Evolutionary conservation across 352 stramenopile species (phyloP).

Genomic region (Globisporangium irregulare): DNA sequence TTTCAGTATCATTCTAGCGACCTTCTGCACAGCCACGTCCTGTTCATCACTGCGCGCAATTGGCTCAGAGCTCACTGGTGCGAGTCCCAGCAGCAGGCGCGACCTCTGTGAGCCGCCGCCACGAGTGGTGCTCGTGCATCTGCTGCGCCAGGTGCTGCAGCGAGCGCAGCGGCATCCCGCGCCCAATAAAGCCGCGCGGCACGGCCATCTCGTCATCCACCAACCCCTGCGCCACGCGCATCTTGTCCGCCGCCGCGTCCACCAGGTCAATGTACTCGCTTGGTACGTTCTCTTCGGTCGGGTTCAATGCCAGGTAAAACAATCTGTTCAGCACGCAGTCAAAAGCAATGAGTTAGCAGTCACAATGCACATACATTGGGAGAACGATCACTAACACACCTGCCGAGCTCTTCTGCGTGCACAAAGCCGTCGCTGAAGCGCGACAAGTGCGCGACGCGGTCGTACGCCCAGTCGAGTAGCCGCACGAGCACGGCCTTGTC

Average conservation of each 20-base stretch:
- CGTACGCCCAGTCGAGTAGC: conserved; percentile 69
- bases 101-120: conserved; percentile 18
- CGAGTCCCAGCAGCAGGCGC: conserved; percentile 7
- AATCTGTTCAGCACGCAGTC: conserved; percentile 27
- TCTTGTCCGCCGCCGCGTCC: conserved; percentile 24
- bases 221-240: conserved; percentile 47
- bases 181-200: conserved; percentile 50
- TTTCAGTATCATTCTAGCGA: neutral
- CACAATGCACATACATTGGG: neutral
- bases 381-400: neutral
- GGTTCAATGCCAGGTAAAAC: conserved; percentile 57
- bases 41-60: neutral
- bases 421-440: conserved; percentile 45
- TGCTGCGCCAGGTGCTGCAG: conserved; percentile 39
- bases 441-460: conserved; percentile 34
- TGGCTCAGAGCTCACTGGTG: conserved; percentile 27
- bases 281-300: conserved; percentile 44
- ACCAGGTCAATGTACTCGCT: conserved; percentile 40
- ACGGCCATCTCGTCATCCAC: conserved; percentile 41
- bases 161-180: conserved; percentile 48
- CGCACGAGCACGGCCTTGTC: conserved; percentile 42
- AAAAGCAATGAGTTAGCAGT: neutral
- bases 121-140: conserved; percentile 42
- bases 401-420: conserved; percentile 44
- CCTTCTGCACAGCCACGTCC: neutral